Base-by-base conservation (phyloP, 2,329 filamentous ascomycete genomes). In the Aspergillus ustus region DNA sequence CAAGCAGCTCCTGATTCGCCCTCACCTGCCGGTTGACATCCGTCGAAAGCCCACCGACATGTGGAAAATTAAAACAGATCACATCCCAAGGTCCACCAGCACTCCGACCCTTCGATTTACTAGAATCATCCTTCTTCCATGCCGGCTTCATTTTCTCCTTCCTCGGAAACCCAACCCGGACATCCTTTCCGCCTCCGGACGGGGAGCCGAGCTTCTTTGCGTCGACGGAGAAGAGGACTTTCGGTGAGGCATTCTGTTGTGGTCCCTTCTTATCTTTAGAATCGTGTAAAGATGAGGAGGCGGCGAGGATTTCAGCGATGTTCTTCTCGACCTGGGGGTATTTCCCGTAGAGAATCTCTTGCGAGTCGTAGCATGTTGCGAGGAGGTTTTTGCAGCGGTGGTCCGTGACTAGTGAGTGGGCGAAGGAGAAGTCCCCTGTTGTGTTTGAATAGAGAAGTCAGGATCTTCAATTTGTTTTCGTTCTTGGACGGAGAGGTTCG, bases 41-140 rank as follows among this genome's bases (percentile, higher is more conserved):
- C 69, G 90, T 98, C 66, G 87, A 91, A 71, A 96, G 89, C 50
- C 95, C 95, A 66, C 95, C 95, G 3, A 96, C 91, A 80, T 99
- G 95, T 40, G 95, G 95, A 77, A 99, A 99, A 82, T 97, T 97
- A 86, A 98, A 99, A 67, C 94, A 83, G 64, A 98, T 89, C 60
- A 87, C 85, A 75, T 96, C 89, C 83, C 90, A 93, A 4, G 81
- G 77, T 3, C 78, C 77, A 17, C 71, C 71, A 29, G 15, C 44
- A 20, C 40, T 54, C 9, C n/a, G 34, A 20, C 28, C 20, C 11
- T 44, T 53, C 20, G 19, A 25, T 22, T 22, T 28, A 15, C 6
- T 25, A 22, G 15, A 20, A 6, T 48, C 45, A 3, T 56, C 56
- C 46, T 62, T 49, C 45, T 68, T 25, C 69, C 72, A 75, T 8